Evolutionary conservation across 163 green algal species (phyloP), one percentile per base, ranked within the genome.

Genomic region (Chlorella variabilis): DNA sequence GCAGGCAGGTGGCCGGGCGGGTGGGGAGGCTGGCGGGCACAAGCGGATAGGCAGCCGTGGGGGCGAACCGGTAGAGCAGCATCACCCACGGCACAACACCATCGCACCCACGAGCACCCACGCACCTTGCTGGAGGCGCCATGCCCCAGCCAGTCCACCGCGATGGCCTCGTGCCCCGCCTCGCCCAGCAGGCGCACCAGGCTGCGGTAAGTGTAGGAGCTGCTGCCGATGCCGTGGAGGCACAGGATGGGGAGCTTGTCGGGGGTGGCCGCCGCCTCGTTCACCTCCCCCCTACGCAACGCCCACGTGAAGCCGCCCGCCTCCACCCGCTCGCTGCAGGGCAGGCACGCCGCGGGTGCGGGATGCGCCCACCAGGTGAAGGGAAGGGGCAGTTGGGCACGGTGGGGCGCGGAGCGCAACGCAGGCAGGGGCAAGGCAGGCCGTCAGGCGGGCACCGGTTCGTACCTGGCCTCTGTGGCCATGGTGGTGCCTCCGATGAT

Each of bases 71-170:
- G n/a, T n/a, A n/a, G n/a, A n/a, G n/a, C n/a, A 31, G 23, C 58
- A 31, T 17, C 11, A 42, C 15, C 33, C 9, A 48, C 15, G 18
- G 20, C 15, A 23, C 58, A 66, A 23, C 58, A 38, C 17, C 4
- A 31, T 23, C 27, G 15, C 54, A 27, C 15, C 54, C 15, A 62
- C 23, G 54, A 25, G 25, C n/a, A 25, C 27, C 15, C 68, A 31
- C 21, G 17, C 31, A 70, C 73, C 56, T 95, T 95, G 81, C 89
- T 87, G 68, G 65, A 89, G 69, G 84, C 81, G 11, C 93, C 93
- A 71, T 96, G 91, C 7, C 93, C 93, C 7, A 86, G 74, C 90
- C 89, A 97, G 86, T 97, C 93, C 42, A 92, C 89, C 0, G 93
- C 93, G 49, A 92, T 83, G 4, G 86, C 88, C 21, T 88, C 78